Evolutionary conservation across 352 stramenopile species (phyloP), one percentile per base, ranked within the genome.

Genomic region (Albugo laibachii): DNA sequence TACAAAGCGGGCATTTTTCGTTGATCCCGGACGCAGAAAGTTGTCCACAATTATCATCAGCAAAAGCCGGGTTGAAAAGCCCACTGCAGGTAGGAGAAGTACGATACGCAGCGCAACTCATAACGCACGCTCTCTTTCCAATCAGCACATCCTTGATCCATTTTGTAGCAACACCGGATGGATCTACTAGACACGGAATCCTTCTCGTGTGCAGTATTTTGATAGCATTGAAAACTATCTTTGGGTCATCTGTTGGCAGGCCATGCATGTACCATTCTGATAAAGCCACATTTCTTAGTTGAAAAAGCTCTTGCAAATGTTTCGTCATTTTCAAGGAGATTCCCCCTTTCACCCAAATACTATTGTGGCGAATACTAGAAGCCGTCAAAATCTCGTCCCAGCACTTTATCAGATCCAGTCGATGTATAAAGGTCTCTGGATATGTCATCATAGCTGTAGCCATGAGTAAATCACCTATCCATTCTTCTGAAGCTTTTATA

Each of bases 401-500:
- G 12, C 65, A 39, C 6, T 37, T 13, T 0, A 66, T 52, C 3
- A 80, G 55, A n/a, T 54, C 41, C 0, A 13, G 12, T 1, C 60
- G 54, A 1, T 19, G n/a, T 0, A 48, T 64, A 2, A 65, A 11
- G 5, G 49, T 59, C 6, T 65, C 63, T 5, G 62, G 56, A 37
- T 88, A 88, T 0, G 54, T 58, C 11, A 80, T 47, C 0, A 57
- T 47, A 0, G 68, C 68, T 18, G 75, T 83, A 2, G 59, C 63
- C 5, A 88, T 45, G n/a, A 85, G 56, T 18, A 84, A 50, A 14
- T 88, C 71, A 2, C 66, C 75, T 45, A 68, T 61, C 50, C 62
- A 69, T 18, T 80, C 53, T 0, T 54, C 49, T 0, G 50, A 50
- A 43, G 77, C 68, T 43, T 69, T 50, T 0, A 50, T 61, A 49